A percentile compares a stretch with the other conserved stretches of the same genome.
Evolutionary conservation across 495 filamentous ascomycete genomes (phyloP).

Genomic region (Lentithecium fluviatile): DNA sequence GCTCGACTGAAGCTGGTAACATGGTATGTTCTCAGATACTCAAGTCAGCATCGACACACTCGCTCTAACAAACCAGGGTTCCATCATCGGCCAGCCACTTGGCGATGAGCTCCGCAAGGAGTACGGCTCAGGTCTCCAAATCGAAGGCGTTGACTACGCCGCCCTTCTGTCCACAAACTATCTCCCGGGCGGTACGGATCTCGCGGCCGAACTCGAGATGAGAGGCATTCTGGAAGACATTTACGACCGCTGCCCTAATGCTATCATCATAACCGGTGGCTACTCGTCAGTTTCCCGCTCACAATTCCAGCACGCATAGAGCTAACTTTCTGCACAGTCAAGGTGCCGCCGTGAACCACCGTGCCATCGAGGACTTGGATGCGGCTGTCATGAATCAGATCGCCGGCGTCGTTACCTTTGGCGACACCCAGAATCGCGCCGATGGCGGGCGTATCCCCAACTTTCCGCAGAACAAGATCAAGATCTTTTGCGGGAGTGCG

Average conservation of each 20-base stretch:
- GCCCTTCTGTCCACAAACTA: constrained; percentile 1
- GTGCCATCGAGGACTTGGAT: constrained; percentile 9
- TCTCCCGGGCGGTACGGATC: background rate
- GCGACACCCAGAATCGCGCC: constrained; percentile 25
- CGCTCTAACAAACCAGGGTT: background rate
- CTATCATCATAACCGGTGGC: constrained; percentile 3
- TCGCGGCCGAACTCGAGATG: background rate
- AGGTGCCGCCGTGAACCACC: constrained; percentile 24
- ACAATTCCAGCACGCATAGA: too few species aligned
- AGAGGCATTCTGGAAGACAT: background rate
- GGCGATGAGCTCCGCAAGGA: background rate
- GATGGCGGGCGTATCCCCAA: constrained; percentile 24
- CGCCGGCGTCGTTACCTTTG: constrained; percentile 27
- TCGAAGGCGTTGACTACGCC: constrained; percentile 4
- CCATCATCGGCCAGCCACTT: background rate
- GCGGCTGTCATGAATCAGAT: constrained; percentile 15
- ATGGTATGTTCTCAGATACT: background rate
- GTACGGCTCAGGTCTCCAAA: background rate
- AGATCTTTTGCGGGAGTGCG: constrained; percentile 10
- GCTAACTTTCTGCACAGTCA: background rate
- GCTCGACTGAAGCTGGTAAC: background rate
- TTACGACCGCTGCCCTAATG: background rate
- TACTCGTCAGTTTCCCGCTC: background rate
- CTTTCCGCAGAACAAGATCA: constrained; percentile 12
- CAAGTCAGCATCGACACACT: background rate